Evolutionary conservation across 2,329 filamentous ascomycete genomes (phyloP).

Genomic region (Xylogone sp.): DNA sequence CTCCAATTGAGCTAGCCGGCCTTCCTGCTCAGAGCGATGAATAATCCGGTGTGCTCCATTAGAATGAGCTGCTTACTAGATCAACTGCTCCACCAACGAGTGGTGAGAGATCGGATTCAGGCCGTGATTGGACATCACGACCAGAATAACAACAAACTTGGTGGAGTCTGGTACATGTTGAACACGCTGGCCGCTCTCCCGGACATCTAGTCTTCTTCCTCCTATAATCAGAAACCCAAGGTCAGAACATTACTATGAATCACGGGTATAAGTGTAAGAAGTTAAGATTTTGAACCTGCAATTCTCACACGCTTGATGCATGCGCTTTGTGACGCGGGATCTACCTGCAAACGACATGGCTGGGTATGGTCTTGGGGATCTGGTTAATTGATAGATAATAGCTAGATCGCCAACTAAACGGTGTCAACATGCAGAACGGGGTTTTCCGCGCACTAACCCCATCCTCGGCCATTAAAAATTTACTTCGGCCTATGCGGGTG

Average conservation of each 20-base stretch:
- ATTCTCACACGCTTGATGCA: slow-evolving; percentile 4
- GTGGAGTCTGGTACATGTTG: slow-evolving; percentile 16
- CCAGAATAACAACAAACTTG: slow-evolving; percentile 14
- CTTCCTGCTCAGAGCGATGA: neutral
- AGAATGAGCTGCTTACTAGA: neutral
- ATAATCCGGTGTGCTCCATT: neutral
- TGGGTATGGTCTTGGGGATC: too few relatives aligned
- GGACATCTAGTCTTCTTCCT: slow-evolving; percentile 20
- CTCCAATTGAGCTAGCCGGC: slow-evolving; percentile 9
- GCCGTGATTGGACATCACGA: neutral
- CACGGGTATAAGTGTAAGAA: neutral
- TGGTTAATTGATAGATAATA: too few relatives aligned
- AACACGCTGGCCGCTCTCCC: slow-evolving; percentile 18
- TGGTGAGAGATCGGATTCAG: neutral
- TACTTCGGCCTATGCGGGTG: too few relatives aligned
- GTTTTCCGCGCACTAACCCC: too few relatives aligned
- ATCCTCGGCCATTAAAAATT: too few relatives aligned
- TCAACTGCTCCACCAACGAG: neutral
- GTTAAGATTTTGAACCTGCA: neutral
- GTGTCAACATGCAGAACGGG: too few relatives aligned
- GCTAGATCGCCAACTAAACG: too few relatives aligned
- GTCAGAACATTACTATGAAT: neutral
- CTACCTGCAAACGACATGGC: neutral
- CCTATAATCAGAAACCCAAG: slow-evolving; percentile 10
- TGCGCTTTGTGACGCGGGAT: neutral